phyloP scores from a whole-genome alignment of 2,329 filamentous ascomycete genomes.

The Arthroderma uncinatum region DNA sequence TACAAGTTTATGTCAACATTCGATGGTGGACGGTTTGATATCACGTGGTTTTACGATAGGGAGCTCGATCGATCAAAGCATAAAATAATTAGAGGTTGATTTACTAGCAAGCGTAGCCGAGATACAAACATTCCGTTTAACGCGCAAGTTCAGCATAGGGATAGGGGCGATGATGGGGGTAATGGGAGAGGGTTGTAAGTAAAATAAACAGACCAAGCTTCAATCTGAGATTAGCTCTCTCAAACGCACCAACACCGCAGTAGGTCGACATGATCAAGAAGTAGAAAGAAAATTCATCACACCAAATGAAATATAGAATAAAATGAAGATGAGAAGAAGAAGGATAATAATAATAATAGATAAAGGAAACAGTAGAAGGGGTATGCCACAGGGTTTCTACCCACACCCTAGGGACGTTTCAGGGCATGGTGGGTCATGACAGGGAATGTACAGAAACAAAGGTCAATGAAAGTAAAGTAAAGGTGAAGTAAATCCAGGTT shows the following conservation, averaged over 20 bases:
- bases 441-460: conserved; percentile 2
- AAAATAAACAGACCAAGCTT: neutral
- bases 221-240: neutral
- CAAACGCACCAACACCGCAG: neutral
- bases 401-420: conserved; percentile 32
- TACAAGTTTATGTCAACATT: neutral
- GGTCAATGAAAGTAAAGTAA: neutral
- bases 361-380: conserved; percentile 9
- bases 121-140: neutral
- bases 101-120: neutral
- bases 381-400: conserved; percentile 11
- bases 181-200: neutral
- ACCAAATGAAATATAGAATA: neutral
- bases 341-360: conserved; percentile 17
- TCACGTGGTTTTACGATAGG: neutral
- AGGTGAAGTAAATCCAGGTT: neutral
- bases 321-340: conserved; percentile 14
- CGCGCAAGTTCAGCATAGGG: neutral
- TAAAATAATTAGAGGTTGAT: neutral
- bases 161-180: neutral
- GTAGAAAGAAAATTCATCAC: conserved; percentile 12
- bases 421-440: conserved; percentile 20
- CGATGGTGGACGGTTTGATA: neutral
- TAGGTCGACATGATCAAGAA: neutral
- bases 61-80: neutral